Percentiles rank a stretch among this genome's conserved stretches.
phyloP scores from a whole-genome alignment of 176 grass and related monocot genomes.

The Musa troglodytarum region DNA sequence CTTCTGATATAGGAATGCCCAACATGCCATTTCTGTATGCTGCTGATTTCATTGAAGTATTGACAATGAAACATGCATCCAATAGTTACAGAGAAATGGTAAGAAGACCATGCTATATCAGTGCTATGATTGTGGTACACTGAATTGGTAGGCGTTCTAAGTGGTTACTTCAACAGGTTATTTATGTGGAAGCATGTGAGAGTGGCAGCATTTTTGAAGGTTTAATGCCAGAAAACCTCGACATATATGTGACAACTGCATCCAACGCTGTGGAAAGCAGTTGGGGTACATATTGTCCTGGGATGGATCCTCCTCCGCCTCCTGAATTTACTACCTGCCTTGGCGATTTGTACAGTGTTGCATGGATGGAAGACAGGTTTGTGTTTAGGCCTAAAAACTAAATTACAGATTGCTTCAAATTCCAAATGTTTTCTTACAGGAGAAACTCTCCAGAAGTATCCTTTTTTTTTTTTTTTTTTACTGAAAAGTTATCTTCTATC shows the following conservation, averaged over 20 bases:
- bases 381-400: neutral
- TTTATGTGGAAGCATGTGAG: conserved; percentile 91
- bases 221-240: conserved; percentile 62
- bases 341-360: conserved; percentile 81
- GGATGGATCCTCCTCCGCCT: conserved; percentile 49
- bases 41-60: conserved; percentile 67
- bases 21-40: conserved; percentile 67
- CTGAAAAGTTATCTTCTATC: too few relatives aligned
- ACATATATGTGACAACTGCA: conserved; percentile 89
- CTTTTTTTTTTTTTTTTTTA: too few relatives aligned
- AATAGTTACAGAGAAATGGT: conserved; percentile 87
- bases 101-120: neutral
- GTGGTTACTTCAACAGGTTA: conserved; percentile 40
- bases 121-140: neutral
- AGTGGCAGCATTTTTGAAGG: conserved; percentile 97
- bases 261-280: conserved; percentile 69
- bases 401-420: neutral
- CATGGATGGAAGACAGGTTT: conserved; percentile 99
- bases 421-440: neutral
- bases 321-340: conserved; percentile 64
- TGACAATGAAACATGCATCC: conserved; percentile 68
- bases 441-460: neutral
- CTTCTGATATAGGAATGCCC: conserved; percentile 56
- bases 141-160: conserved; percentile 9
- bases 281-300: conserved; percentile 85